Evolutionary conservation across 441 rosid genomes (phyloP), one percentile per base, ranked within the genome.

Genomic region (Euphorbia corollata): DNA sequence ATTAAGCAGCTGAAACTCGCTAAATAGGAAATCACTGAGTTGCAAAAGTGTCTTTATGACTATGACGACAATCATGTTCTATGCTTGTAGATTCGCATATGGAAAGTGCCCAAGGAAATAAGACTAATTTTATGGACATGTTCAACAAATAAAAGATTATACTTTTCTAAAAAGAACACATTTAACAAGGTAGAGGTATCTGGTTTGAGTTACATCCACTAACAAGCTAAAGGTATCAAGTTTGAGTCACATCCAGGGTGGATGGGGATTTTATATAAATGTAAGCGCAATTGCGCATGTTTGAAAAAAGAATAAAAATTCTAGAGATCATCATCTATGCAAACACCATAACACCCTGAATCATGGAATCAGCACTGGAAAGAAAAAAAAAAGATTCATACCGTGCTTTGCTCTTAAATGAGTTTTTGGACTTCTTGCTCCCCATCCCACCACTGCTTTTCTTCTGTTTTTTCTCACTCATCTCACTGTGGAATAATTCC

Each of bases 401-500:
- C 98, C 99, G 84, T 63, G 89, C 84, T 79, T 94, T 91, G 90
- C 99, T 89, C 86, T 91, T 94, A 73, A 91, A 91, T 45, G 92
- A 86, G 75, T 81, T 84, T 81, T 82, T 86, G 23, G 98, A 73
- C 80, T 86, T 87, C 60, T 81, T 91, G 70, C 75, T 79, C 70
- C 74, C 80, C 6, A 65, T 74, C 2, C 45, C 81, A n/a, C 78
- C 73, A 24, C 81, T 69, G 43, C 76, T 71, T 78, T 82, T 86
- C 73, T 75, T 84, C 68, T 77, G 84, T 81, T 85, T 95, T 67
- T 50, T 81, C 79, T 90, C 98, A 59, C 84, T 86, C 93, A 92
- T 95, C 71, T 95, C 96, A 53, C 85, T 78, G 81, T 87, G 88
- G 83, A 95, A 95, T 54, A 95, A 77, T 48, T 92, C 96, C 24